Base-by-base conservation (phyloP, 306 rosid species). In the Cucurbita pepo region DNA sequence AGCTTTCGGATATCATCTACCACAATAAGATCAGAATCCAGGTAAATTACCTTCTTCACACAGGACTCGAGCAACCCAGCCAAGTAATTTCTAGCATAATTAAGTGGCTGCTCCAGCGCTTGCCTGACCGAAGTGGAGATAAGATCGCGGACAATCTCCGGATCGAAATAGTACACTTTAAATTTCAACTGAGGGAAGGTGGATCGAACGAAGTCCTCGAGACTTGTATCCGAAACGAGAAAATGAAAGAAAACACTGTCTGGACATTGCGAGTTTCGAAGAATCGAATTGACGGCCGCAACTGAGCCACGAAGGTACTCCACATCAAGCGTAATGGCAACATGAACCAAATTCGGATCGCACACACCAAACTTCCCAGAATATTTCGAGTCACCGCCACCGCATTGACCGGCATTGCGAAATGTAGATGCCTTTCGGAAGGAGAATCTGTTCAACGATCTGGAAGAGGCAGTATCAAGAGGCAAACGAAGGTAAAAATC, bases 41-140 rank as follows among this genome's bases (percentile, higher is more conserved):
- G 53, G 79, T 94, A 94, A 19, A 94, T 83, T 19, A 87, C 99
- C 25, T 94, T 79, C n/a, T 82, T 80, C 34, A 94, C 87, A 56
- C 96, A 88, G 2, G 79, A 72, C 44, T 89, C 97, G 38, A 94
- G 90, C 72, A 94, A 79, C 70, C 89, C 88, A 15, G 91, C 92
- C 0, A 94, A 78, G 82, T 94, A 94, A 71, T 86, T 94, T 73
- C 99, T 83, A 25, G 96, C 99, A 65, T 94, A 94, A 84, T 94
- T 94, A 72, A 91, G 82, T 3, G 97, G 96, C 36, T 80, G 88
- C 63, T 91, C 92, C 37, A 94, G 88, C 60, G 96, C 99, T 57
- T 80, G 83, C 14, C 99, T 85, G 56, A 91, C 82, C 16, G 97
- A 87, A 50, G 96, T 81, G 0, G 99, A 91, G 6, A 94, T 94